Conservation (phyloP, 2,329 filamentous ascomycete species). For the Pseudogymnoascus sp. region DNA sequence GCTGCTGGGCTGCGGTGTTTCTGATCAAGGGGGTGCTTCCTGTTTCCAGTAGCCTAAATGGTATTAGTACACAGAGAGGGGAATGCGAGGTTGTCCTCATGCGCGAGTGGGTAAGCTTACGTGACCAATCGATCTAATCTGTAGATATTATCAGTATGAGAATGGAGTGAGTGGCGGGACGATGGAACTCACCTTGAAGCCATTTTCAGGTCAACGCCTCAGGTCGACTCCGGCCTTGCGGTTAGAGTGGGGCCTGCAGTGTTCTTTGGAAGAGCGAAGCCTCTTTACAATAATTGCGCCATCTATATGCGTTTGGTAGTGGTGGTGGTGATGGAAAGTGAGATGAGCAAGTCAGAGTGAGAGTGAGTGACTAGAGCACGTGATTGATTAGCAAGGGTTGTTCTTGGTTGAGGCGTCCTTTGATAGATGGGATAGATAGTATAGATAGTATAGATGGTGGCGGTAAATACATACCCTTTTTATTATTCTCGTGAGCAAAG, state of each 20-base stretch:
- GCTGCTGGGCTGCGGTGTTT: constrained; percentile 92
- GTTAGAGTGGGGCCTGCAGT: constrained; percentile 2
- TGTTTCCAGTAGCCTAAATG: constrained; percentile 78
- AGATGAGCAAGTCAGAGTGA: not conserved
- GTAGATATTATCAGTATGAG: constrained; percentile 22
- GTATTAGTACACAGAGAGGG: constrained; percentile 16
- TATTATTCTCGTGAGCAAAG: not conserved
- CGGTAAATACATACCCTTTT: not conserved
- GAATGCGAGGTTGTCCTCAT: not conserved
- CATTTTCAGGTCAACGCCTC: constrained; percentile 20
- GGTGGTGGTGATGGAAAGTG: not conserved
- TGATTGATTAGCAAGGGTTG: constrained; percentile 1
- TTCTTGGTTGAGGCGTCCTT: not conserved
- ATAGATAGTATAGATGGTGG: too few relatives aligned
- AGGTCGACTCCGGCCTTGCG: constrained; percentile 2
- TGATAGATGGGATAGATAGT: not conserved
- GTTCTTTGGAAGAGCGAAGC: not conserved
- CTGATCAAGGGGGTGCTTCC: constrained; percentile 93
- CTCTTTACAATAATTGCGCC: constrained; percentile 8
- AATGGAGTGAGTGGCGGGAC: not conserved
- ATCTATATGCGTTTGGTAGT: not conserved
- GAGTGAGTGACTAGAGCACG: not conserved
- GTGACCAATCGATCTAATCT: constrained; percentile 82
- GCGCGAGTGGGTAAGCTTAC: constrained; percentile 47
- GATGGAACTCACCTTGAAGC: constrained; percentile 28